These are phyloP conservation scores for Athelia psychrophila DNA, from an alignment of 1,284 basidiomycete species.

Conservation along the genomic window DNA sequence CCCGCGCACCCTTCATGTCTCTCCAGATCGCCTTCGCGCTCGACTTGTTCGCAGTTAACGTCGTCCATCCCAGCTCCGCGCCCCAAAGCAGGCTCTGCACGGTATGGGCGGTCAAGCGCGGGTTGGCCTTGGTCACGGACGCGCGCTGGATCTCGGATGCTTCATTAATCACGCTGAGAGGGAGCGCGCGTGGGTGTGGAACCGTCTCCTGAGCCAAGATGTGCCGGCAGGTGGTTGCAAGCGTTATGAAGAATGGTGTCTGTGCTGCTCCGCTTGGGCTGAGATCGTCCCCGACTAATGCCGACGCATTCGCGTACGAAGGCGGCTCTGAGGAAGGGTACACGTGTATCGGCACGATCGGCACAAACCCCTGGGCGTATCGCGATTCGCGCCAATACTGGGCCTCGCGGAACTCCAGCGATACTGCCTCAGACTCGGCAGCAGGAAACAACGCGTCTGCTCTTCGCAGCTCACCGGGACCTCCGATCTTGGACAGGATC, in stretches of 20 bases:
- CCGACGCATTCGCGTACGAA: background rate
- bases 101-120: conserved; percentile 65
- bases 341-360: conserved; percentile 54
- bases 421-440: conserved; percentile 3
- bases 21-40: conserved; percentile 73
- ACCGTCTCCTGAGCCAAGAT: conserved; percentile 48
- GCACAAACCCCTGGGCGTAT: conserved; percentile 45
- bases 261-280: too few species aligned
- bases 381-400: conserved; percentile 66
- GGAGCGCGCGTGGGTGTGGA: conserved; percentile 26
- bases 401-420: conserved; percentile 25
- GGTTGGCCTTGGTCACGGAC: conserved; percentile 51
- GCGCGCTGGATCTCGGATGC: conserved; percentile 45
- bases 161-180: conserved; percentile 1
- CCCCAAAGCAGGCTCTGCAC: conserved; percentile 70
- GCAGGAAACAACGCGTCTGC: conserved; percentile 52
- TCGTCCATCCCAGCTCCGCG: conserved; percentile 72
- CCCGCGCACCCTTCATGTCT: conserved; percentile 39
- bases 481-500: conserved; percentile 74
- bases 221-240: conserved; percentile 46
- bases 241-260: conserved; percentile 38
- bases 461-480: conserved; percentile 56
- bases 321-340: conserved; percentile 30
- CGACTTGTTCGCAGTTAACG: conserved; percentile 75
- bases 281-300: background rate